A percentile compares a stretch with the other conserved stretches of the same genome.
Evolutionary conservation across 2,329 filamentous ascomycete genomes (phyloP).

Genomic region (Monosporascus ibericus): DNA sequence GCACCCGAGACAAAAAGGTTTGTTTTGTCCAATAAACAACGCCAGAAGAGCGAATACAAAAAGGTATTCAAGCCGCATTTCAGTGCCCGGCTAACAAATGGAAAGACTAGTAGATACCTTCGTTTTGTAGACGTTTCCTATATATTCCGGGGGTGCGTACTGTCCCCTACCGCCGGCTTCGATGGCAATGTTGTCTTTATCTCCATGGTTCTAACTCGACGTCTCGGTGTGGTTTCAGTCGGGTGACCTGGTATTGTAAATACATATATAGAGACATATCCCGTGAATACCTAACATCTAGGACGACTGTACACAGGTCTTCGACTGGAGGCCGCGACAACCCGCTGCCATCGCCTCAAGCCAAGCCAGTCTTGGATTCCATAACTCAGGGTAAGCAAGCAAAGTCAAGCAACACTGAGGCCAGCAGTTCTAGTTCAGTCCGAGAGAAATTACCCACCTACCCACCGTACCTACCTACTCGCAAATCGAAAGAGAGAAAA

Average conservation of each 20-base stretch:
- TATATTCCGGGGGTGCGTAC: neutral
- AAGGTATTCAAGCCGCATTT: no score
- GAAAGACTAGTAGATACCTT: neutral
- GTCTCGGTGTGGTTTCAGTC: neutral
- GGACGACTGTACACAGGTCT: neutral
- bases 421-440: neutral
- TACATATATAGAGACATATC: neutral
- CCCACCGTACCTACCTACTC: neutral
- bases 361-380: neutral
- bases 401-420: neutral
- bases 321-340: neutral
- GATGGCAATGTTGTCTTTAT: neutral
- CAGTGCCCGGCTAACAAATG: no score
- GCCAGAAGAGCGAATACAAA: no score
- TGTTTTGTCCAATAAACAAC: neutral
- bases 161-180: neutral
- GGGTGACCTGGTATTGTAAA: neutral
- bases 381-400: neutral
- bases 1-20: neutral
- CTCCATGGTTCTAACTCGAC: neutral
- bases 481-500: neutral
- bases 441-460: no score
- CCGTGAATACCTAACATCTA: no score
- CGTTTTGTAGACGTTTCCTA: neutral
- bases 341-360: neutral